Base-by-base conservation (phyloP, 257 asterid genomes). In the Perilla frutescens region DNA sequence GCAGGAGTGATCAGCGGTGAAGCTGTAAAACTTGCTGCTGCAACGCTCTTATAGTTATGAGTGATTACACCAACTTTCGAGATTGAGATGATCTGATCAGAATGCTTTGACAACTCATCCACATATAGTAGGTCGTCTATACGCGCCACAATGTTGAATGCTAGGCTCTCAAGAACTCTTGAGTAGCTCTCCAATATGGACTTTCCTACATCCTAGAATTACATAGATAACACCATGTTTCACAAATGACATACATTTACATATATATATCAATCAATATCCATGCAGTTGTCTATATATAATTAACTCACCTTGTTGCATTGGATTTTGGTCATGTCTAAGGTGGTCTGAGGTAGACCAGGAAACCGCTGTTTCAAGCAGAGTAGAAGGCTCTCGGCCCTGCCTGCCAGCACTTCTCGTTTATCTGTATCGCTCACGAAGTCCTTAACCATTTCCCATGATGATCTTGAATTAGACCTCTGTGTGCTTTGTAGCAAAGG, bases 371-470 rank as follows among this genome's bases (percentile, higher is more conserved):
- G 93, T 74, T 81, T 88, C 78, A 91, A 76, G 88, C 87, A 78
- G 47, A 85, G 85, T 41, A 91, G 86, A 55, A 91, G 86, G 80
- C 87, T 87, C 73, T 89, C 93, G 6, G 96, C 96, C 78, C 93
- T 78, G 59, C 82, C 85, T 1, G 91, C 91, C 36, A 91, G 79
- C 49, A 79, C 20, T 68, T 88, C 96, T 14, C 85, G 70, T 77
- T 81, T 91, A 57, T 87, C 90, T 13, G 80, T 84, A 75, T 91
- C 97, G 11, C 71, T 55, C 40, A 91, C 84, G 77, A 91, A 75
- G 73, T 90, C 97, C 80, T 89, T 91, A 8, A 90, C 85, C 82
- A 88, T 85, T 63, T 80, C 96, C 96, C 97, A 89, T 10, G 96
- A 91, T 14, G 96, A 85, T 78, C 77, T 89, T 48, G 96, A 82